Base-by-base conservation (phyloP, 2,329 filamentous ascomycete genomes). In the Xylariaceae sp. region DNA sequence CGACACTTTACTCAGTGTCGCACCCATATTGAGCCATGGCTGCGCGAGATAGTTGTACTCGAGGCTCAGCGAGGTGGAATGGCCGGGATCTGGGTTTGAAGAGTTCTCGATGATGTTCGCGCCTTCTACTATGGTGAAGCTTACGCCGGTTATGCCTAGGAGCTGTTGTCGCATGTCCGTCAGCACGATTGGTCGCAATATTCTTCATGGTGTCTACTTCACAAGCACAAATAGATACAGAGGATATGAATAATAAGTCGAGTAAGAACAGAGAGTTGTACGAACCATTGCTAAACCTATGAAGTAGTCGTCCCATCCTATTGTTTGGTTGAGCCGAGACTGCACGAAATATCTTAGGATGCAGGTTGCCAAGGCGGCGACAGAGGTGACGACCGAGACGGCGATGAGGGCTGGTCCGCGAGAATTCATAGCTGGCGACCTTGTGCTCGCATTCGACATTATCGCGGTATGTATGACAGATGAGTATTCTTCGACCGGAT, bases 391-490 rank as follows among this genome's bases (percentile, higher is more conserved):
- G 34, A 64, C 53, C 3, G 66, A 67, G 14, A 68, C 53, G 33
- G 61, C 64, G 29, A 70, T 59, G 51, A 69, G 63, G 55, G 62
- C 64, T 50, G 64, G 59, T 48, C 66, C 65, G 58, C 57, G 56
- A 12, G 59, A 57, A 38, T 33, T n/a, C n/a, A n/a, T n/a, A n/a
- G n/a, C n/a, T n/a, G n/a, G n/a, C n/a, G n/a, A n/a, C n/a, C n/a
- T n/a, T n/a, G n/a, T n/a, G n/a, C n/a, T n/a, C n/a, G n/a, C n/a
- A n/a, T n/a, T n/a, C n/a, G n/a, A n/a, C n/a, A n/a, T n/a, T n/a
- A n/a, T n/a, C n/a, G n/a, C n/a, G n/a, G n/a, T n/a, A 49, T 49
- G 48, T 55, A 57, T 61, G 42, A 49, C 46, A 42, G 50, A 43
- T 37, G 40, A 39, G n/a, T n/a, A n/a, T n/a, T n/a, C n/a, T n/a